Evolutionary conservation across 331 rosid genomes (phyloP).

Genomic region (Saraca asoca): DNA sequence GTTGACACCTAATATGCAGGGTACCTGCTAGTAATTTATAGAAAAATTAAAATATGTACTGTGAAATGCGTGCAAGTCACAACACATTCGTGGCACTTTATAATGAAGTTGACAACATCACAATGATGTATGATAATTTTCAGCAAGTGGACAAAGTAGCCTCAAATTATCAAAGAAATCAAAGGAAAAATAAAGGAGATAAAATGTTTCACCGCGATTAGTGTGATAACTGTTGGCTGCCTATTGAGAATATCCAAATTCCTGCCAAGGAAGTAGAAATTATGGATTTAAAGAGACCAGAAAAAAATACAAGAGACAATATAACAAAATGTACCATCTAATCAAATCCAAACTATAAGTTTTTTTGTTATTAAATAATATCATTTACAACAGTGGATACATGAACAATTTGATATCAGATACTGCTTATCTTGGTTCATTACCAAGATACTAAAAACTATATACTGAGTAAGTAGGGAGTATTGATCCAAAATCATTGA

Average conservation of each 20-base stretch:
- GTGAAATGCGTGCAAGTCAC: slow-evolving; percentile 15
- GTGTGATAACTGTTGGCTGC: slow-evolving; percentile 55
- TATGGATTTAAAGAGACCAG: slow-evolving; percentile 27
- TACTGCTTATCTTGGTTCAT: slow-evolving; percentile 19
- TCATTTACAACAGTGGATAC: slow-evolving; percentile 11
- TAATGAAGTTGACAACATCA: slow-evolving; percentile 7
- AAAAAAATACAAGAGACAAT: neutral
- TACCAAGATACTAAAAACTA: slow-evolving; percentile 21
- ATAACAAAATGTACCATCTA: slow-evolving; percentile 3
- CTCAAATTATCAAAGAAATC: slow-evolving; percentile 5
- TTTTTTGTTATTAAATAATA: neutral
- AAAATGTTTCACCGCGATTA: slow-evolving; percentile 61
- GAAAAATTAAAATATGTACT: slow-evolving; percentile 26
- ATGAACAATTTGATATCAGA: slow-evolving; percentile 2
- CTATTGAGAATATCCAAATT: slow-evolving; percentile 72
- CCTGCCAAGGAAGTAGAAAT: slow-evolving; percentile 54
- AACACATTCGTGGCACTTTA: slow-evolving; percentile 9
- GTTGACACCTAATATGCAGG: slow-evolving; percentile 84
- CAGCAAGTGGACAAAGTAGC: slow-evolving; percentile 12
- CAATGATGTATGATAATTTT: slow-evolving; percentile 8
- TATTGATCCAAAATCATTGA: slow-evolving; percentile 12
- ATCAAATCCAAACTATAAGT: slow-evolving; percentile 26
- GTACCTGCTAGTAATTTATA: slow-evolving; percentile 59
- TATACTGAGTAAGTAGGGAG: neutral
- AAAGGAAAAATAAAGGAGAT: neutral